A percentile compares a stretch with the other conserved stretches of the same genome.
Evolutionary conservation across 2,329 filamentous ascomycete species (phyloP).

Genomic region (Phaeophleospora eucalypticola): DNA sequence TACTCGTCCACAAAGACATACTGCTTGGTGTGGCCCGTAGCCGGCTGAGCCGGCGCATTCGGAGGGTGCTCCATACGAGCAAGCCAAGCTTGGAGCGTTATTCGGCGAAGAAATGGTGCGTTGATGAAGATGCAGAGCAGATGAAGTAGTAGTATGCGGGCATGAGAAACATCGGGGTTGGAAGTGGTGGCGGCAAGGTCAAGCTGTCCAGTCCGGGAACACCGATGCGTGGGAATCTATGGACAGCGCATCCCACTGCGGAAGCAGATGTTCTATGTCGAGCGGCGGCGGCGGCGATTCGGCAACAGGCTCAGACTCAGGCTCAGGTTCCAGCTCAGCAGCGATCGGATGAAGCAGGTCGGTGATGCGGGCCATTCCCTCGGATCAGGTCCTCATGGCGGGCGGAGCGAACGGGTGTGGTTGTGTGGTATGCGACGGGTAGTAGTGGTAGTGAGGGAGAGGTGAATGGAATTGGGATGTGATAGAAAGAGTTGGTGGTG

Average conservation of each 20-base stretch:
- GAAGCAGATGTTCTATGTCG: neutral
- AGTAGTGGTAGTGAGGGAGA: no score
- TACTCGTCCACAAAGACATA: slow-evolving; percentile 99
- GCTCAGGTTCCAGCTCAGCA: no score
- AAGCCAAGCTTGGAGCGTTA: neutral
- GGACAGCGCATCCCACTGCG: neutral
- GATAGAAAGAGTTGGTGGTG: no score
- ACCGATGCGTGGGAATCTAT: neutral
- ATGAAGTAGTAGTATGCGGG: neutral
- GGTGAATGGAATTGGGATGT: no score
- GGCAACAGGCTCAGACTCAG: no score
- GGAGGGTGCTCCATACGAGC: slow-evolving; percentile 17
- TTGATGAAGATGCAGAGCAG: neutral
- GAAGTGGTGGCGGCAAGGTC: neutral
- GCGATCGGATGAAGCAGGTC: no score
- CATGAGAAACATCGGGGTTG: slow-evolving; percentile 4
- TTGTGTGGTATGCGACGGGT: no score
- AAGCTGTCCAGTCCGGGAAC: neutral
- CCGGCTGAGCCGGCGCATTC: slow-evolving; percentile 45
- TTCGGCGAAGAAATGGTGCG: no score
- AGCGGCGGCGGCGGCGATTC: neutral
- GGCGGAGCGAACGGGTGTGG: no score
- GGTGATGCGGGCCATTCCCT: no score
- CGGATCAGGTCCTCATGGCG: no score
- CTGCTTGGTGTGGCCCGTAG: slow-evolving; percentile 79